Evolutionary conservation across 2,329 filamentous ascomycete species (phyloP), one percentile per base, ranked within the genome.

Genomic region (Clonostachys rhizophaga): DNA sequence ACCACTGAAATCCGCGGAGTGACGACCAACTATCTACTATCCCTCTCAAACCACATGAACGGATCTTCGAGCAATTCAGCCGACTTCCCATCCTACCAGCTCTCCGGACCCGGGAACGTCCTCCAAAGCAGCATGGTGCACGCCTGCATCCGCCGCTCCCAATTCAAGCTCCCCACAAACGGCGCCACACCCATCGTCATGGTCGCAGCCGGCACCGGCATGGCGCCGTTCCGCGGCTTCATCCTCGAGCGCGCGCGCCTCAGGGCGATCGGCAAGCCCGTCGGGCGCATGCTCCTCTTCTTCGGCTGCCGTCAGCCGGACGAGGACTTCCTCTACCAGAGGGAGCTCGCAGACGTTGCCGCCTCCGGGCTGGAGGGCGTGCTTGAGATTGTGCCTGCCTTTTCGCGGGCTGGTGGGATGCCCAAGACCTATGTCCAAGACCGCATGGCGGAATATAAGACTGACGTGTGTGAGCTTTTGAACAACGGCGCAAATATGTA

Each of bases 81-180:
- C 71, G 70, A 0, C 54, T 55, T 45, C 49, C 50, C 14, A 50
- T 49, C 8, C 55, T 56, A 39, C 43, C 52, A 34, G 24, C 35
- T 8, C 49, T 52, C 34, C 45, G 49, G n/a, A 13, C 45, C 6
- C 40, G 48, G 3, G 24, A 47, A 36, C 39, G 43, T 45, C 16
- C 41, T 30, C 24, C 24, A 30, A 9, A 44, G 47, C 42, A 50
- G 52, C 34, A 49, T 43, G 7, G 45, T 30, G 8, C 24, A 30
- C 24, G 24, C 24, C 14, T 90, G 95, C 62, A 83, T 96, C 44
- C 87, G 91, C 53, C 89, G 95, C 70, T 95, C 91, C 49, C 95
- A 95, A 72, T 96, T 96, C 81, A 95, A 95, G 71, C 79, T 95
- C 34, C 91, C 91, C 7, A 95, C 90, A 12, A 89, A 95, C 60